Evolutionary conservation across 306 rosid species (phyloP).

Genomic region (Fragaria iinumae): DNA sequence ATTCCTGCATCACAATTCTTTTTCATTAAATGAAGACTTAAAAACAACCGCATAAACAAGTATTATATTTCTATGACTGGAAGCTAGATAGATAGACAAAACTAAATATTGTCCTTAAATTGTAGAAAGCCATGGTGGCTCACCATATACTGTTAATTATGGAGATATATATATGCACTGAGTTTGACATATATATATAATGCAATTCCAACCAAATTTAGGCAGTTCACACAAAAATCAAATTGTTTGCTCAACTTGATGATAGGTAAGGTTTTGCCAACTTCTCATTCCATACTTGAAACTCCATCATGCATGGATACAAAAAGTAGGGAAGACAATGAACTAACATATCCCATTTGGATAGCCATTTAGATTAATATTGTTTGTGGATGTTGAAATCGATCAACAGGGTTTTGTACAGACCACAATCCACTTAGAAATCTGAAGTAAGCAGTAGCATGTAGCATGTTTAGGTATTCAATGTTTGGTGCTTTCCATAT

Average conservation of each 20-base stretch:
- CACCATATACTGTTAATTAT: not conserved
- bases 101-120: not conserved
- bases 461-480: not conserved
- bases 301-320: not conserved
- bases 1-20: too few relatives aligned
- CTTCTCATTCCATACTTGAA: not conserved
- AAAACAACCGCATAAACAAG: too few relatives aligned
- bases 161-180: not conserved
- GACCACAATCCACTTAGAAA: not conserved
- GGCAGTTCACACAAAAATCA: not conserved
- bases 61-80: too few relatives aligned
- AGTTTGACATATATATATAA: not conserved
- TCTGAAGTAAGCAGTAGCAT: not conserved
- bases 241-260: not conserved
- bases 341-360: not conserved
- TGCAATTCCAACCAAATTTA: not conserved
- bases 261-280: not conserved
- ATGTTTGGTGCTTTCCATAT: conserved; percentile 6
- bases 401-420: not conserved
- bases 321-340: not conserved
- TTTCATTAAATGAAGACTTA: too few relatives aligned
- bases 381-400: not conserved
- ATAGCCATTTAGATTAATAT: not conserved
- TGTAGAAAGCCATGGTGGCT: not conserved
- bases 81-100: not conserved